phyloP scores from a whole-genome alignment of 192 early-diverging fungal genomes.

The Dissophora globulifera region DNA sequence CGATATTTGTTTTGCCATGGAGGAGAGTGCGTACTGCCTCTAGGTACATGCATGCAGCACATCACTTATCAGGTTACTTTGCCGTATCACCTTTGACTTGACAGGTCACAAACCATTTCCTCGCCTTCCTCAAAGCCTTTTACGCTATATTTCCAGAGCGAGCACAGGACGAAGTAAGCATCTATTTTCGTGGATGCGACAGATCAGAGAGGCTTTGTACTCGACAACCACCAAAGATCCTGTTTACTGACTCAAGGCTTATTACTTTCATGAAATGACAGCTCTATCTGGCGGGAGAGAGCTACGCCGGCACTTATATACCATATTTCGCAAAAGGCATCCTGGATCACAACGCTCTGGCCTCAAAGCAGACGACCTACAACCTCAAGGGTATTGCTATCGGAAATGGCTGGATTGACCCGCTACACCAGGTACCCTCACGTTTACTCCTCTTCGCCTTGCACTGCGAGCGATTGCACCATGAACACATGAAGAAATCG shows the following conservation, averaged over 20 bases:
- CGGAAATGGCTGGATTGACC: constrained; percentile 75
- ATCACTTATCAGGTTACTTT: no score
- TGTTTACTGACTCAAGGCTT: no score
- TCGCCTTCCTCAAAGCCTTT: constrained; percentile 61
- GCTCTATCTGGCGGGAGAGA: constrained; percentile 73
- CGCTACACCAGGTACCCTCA: constrained; percentile 64
- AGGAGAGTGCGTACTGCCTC: no score
- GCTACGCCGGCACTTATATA: constrained; percentile 72
- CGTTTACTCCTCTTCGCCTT: neutral
- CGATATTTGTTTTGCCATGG: no score
- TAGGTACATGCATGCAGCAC: no score
- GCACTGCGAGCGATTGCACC: neutral
- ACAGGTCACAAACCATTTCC: constrained; percentile 57
- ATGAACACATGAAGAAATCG: no score
- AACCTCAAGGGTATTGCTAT: constrained; percentile 68
- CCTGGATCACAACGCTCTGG: constrained; percentile 47
- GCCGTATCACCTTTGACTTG: no score
- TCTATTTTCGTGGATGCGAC: neutral
- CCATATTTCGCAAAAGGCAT: constrained; percentile 62
- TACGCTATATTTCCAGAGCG: constrained; percentile 62
- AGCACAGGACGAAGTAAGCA: constrained; percentile 56
- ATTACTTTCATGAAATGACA: no score
- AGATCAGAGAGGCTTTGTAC: no score
- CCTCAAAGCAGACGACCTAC: constrained; percentile 30
- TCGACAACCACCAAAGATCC: no score